Percentiles rank a stretch among this genome's conserved stretches.
Conservation (phyloP, 257 asterid species). For the Solanum virginianum region DNA sequence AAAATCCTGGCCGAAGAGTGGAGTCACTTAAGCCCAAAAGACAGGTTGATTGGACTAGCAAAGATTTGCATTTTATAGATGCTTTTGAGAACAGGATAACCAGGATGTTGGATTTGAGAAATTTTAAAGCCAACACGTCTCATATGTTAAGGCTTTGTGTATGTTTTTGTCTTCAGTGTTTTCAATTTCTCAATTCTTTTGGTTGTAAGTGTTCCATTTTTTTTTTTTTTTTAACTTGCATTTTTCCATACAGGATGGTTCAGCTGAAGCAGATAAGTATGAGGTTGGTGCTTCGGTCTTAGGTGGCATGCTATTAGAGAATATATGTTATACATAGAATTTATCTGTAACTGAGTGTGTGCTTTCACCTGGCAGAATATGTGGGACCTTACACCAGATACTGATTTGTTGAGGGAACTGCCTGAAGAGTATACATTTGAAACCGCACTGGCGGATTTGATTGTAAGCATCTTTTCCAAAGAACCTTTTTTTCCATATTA, state of each 20-base stretch:
- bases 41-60: constrained; percentile 33
- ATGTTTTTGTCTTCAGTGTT: constrained; percentile 1
- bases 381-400: constrained; percentile 84
- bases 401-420: constrained; percentile 55
- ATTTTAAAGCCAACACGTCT: constrained; percentile 18
- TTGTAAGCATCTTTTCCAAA: constrained; percentile 28
- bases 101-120: constrained; percentile 8
- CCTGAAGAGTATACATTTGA: constrained; percentile 52
- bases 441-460: constrained; percentile 77
- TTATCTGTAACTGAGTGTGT: background rate
- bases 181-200: background rate
- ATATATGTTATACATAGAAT: background rate
- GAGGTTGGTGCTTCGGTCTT: constrained; percentile 31
- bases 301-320: background rate
- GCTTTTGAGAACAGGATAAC: constrained; percentile 12
- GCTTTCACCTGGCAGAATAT: constrained; percentile 38
- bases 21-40: background rate
- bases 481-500: background rate
- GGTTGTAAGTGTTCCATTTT: background rate
- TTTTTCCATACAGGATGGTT: constrained; percentile 50
- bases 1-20: background rate
- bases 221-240: background rate
- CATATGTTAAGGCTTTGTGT: constrained; percentile 39
- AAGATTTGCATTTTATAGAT: constrained; percentile 34
- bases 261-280: constrained; percentile 25